Evolutionary conservation across 371 early-diverging fungal species (phyloP), one percentile per base, ranked within the genome.

Genomic region (Conidiobolus incongruus): DNA sequence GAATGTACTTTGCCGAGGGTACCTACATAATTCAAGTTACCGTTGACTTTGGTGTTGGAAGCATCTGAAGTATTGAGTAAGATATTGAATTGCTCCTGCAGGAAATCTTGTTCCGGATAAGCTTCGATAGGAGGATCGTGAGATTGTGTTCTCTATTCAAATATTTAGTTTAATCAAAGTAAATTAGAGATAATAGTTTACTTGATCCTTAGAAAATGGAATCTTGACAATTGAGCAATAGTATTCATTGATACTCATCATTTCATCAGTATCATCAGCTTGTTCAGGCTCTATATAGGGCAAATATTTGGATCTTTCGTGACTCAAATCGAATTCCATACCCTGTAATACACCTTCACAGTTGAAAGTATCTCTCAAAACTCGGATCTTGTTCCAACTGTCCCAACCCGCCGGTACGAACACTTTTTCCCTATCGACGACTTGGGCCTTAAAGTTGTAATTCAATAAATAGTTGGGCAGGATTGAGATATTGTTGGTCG

Each of bases 331-430:
- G 0, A 51, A 35, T 12, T 64, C 65, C 76, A 76, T 80, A 0
- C 70, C 74, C 1, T 58, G 48, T 35, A 61, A 59, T 10, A 70
- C 51, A 0, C 60, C 59, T 7, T 64, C 61, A 40, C 75, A 75
- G 44, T 78, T 73, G 47, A 87, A 89, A 8, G 73, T 75, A 30
- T 71, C 75, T 38, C 75, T 56, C 31, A 85, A 51, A 15, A 78
- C 70, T 20, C 67, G 61, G 35, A 92, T 78, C 55, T 85, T 86
- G 16, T 77, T 76, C 68, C 73, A 80, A 28, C 81, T 75, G 52
- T 92, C 93, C 93, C 91, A 92, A 17, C 93, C 93, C 20, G 80
- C 59, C 7, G 93, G 93, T 15, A 92, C 77, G 48, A 83, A 60
- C 8, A 88, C 77, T 7, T 68, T 62, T 45, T 85, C 85, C n/a